Base-by-base conservation (phyloP, 257 asterid genomes). In the Avicennia marina region DNA sequence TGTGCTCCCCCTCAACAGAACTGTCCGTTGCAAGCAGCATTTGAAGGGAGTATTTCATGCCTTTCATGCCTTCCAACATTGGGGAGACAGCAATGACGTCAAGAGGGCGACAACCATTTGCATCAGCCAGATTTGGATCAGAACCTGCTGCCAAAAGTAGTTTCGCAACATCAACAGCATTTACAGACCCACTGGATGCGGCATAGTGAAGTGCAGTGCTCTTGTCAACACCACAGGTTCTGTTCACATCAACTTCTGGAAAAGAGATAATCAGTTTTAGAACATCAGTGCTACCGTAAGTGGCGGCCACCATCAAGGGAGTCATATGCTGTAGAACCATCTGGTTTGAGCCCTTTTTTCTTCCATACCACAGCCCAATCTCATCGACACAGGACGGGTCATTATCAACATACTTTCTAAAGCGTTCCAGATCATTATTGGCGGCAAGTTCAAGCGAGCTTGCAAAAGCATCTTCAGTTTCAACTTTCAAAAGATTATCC, bases 241-340 rank as follows among this genome's bases (percentile, higher is more conserved):
- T 79, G 65, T 89, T 89, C n/a, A 86, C 88, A 44, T 89, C 85
- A 31, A 78, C 72, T 68, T 78, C 85, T 1, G 87, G 78, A 4
- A 71, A 72, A 22, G 95, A 79, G 6, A 83, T 58, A 16, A 89
- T 71, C 58, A 75, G 63, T 63, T 76, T 71, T 56, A 89, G 52
- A 47, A 83, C 84, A 56, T 83, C 95, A 3, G 78, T 31, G 63
- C 94, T 85, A 6, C 97, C 97, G 58, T 83, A 89, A 11, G 82
- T 83, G 41, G 95, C 78, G 41, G 97, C 94, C 49, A 89, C 91
- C 94, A 89, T 79, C 64, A 86, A 70, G 2, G 97, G 94, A 54
- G 95, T 89, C 74, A 90, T 70, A 33, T 68, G 84, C 57, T 86
- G 87, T 10, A 81, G 76, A 60, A 75, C 87, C 97, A 89, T 86